Conservation (phyloP, 2,329 filamentous ascomycete genomes). For the Fusarium solani-melongenae region DNA sequence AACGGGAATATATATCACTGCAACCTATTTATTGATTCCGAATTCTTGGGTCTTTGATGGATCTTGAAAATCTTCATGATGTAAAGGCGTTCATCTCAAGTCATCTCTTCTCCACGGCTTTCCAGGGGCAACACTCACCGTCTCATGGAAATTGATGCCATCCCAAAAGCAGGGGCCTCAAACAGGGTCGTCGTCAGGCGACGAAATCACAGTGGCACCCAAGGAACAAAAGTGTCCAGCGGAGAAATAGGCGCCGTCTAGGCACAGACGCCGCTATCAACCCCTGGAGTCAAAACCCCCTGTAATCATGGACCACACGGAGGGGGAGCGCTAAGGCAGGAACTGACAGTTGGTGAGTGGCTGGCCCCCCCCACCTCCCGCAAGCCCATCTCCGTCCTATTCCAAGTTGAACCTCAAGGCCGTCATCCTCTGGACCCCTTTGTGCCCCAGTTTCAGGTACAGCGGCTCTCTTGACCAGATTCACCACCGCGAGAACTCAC, state of each 20-base stretch:
- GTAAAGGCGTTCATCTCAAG: neutral
- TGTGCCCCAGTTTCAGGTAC: conserved; percentile 38
- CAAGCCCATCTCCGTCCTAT: conserved; percentile 10
- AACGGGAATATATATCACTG: neutral
- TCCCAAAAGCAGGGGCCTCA: conserved; percentile 17
- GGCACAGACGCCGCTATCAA: neutral
- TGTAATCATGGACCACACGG: neutral
- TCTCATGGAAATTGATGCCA: conserved; percentile 12
- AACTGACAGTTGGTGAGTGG: conserved; percentile 19
- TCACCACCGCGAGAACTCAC: neutral
- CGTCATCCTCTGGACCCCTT: neutral
- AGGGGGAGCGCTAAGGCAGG: conserved; percentile 34
- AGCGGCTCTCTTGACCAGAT: conserved; percentile 24
- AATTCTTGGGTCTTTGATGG: neutral
- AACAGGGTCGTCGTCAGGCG: conserved; percentile 8
- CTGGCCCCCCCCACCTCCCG: neutral
- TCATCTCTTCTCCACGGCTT: neutral
- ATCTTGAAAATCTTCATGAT: neutral
- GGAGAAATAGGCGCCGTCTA: conserved; percentile 30
- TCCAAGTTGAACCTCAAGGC: conserved; percentile 9
- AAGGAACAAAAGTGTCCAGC: conserved; percentile 8
- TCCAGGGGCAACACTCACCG: neutral
- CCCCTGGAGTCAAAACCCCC: neutral
- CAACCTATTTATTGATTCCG: neutral
- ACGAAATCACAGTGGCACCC: neutral